Percentiles rank a stretch among this genome's conserved stretches.
Conservation (phyloP, 2,329 filamentous ascomycete genomes). For the Colletotrichum costaricense region DNA sequence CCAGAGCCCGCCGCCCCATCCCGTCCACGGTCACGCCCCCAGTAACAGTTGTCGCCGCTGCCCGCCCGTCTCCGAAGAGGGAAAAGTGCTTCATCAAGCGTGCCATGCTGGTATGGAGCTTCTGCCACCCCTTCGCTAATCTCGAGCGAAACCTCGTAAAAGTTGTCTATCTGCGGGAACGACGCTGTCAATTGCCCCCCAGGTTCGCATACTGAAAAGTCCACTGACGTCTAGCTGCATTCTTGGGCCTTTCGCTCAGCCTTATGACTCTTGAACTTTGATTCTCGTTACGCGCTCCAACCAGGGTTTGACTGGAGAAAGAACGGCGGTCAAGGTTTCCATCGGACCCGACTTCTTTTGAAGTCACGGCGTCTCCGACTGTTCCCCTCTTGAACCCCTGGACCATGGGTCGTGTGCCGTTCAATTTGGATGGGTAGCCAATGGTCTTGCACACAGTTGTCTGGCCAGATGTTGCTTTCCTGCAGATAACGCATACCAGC, state of each 20-base stretch:
- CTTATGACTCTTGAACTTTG: not conserved
- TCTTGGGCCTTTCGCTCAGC: slow-evolving; percentile 3
- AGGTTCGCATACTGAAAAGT: not conserved
- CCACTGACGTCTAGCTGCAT: not conserved
- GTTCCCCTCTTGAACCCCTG: not conserved
- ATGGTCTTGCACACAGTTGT: not conserved
- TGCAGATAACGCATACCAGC: not conserved
- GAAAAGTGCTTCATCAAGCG: not conserved
- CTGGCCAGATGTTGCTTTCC: too few species aligned
- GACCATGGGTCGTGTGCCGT: not conserved
- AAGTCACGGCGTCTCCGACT: slow-evolving; percentile 21
- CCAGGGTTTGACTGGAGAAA: not conserved
- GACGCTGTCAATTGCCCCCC: not conserved
- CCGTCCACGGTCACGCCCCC: not conserved
- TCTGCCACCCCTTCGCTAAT: slow-evolving; percentile 26
- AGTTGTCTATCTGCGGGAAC: not conserved
- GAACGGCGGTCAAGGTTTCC: not conserved
- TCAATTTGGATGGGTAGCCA: not conserved
- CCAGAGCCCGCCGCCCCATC: slow-evolving; percentile 3
- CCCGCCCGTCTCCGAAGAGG: not conserved
- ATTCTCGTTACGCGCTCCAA: not conserved
- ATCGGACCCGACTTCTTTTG: not conserved
- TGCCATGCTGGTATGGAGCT: slow-evolving; percentile 9
- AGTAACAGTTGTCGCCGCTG: not conserved
- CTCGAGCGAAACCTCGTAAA: slow-evolving; percentile 19